Base-by-base conservation (phyloP, 345 rosid genomes). In the Lepidium aucheri region DNA sequence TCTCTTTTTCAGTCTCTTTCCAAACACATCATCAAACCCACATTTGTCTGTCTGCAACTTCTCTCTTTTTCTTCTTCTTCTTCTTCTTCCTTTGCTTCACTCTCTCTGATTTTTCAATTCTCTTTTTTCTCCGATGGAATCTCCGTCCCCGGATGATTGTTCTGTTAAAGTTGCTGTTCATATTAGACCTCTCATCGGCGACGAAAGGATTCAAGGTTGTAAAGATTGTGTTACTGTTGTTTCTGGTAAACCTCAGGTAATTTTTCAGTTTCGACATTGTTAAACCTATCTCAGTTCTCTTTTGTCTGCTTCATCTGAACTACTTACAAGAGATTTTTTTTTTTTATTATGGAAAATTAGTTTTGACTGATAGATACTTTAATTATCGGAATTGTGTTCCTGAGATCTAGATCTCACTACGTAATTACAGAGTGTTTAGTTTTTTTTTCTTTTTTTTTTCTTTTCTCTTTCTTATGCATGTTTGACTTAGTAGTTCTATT, bases 111-210 rank as follows among this genome's bases (percentile, higher is more conserved):
- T 22, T 74, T 52, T 67, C 20, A 26, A n/a, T 66, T 35, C 42
- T 32, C 53, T 58, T 38, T 60, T 60, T 60, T 33, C 36, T 17
- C 8, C 57, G 38, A 82, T 85, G 89, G 86, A 84, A 74, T 78
- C 85, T 46, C 63, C 75, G 59, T 55, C 74, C 39, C 81, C 82
- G 0, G 96, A 89, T 81, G 90, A 89, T 72, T 95, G 99, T 35
- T 95, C 93, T 49, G 97, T 95, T 18, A 95, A 91, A 70, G 99
- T 95, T 58, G 93, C 99, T 9, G 96, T 95, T 50, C 99, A 95
- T 52, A 70, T 95, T n/a, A 81, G 99, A 69, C 99, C 99, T 11
- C 91, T 95, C 57, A 88, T 95, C 73, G 91, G 85, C 22, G 99
- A 95, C 41, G 99, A 95, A 77, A 77, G 77, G 55, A 80, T 88